phyloP scores from a whole-genome alignment of 163 green algal species.

The Chlorella variabilis region DNA sequence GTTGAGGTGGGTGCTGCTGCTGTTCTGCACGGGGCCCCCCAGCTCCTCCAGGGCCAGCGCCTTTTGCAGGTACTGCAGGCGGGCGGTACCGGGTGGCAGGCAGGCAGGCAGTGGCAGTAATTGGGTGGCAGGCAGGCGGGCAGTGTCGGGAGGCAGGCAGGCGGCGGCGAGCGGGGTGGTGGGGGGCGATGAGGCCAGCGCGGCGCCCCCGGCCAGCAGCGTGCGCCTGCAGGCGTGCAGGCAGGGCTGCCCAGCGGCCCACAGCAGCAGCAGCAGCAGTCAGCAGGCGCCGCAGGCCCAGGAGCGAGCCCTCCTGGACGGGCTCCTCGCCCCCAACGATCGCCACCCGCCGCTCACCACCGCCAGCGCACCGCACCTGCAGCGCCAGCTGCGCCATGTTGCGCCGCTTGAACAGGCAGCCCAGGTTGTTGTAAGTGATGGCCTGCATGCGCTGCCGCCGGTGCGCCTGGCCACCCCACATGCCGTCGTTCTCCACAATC shows the following conservation, averaged over 20 bases:
- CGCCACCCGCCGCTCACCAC: too few species aligned
- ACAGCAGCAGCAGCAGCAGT: too few species aligned
- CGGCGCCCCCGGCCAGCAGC: too few species aligned
- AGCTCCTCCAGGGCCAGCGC: constrained; percentile 44
- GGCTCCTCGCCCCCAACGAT: too few species aligned
- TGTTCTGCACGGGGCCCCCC: constrained; percentile 31
- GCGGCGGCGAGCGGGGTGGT: too few species aligned
- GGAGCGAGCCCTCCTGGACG: too few species aligned
- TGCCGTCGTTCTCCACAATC: constrained; percentile 43
- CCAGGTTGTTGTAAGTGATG: constrained; percentile 58
- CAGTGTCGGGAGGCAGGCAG: too few species aligned
- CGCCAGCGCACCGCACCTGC: constrained; percentile 10
- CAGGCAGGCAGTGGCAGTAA: neutral
- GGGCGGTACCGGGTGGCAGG: neutral
- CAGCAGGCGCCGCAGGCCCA: too few species aligned
- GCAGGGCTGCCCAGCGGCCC: too few species aligned
- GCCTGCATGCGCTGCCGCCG: constrained; percentile 30
- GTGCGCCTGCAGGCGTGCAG: too few species aligned
- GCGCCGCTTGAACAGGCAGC: constrained; percentile 48
- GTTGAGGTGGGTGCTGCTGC: constrained; percentile 48
- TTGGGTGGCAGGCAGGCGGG: too few species aligned
- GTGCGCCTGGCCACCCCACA: neutral
- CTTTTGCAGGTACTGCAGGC: constrained; percentile 41
- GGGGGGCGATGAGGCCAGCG: too few species aligned
- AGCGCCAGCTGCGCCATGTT: constrained; percentile 40